Evolutionary conservation across 805 yeast genomes (phyloP).

Genomic region (Ogataea pignaliae): DNA sequence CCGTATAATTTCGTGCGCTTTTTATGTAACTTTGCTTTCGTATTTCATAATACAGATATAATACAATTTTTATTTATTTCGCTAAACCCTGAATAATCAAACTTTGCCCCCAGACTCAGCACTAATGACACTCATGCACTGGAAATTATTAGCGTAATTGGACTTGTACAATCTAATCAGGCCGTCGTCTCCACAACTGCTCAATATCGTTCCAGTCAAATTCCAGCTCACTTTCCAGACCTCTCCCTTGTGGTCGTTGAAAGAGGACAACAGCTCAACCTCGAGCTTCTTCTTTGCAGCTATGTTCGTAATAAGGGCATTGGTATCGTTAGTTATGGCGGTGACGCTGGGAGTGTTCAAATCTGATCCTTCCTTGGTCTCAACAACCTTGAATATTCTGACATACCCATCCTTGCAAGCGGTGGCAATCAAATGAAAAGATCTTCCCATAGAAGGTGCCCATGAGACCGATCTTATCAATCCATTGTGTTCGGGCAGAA

Average conservation of each 20-base stretch:
- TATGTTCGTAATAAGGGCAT: too few relatives aligned
- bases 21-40: neutral
- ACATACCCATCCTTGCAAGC: conserved; percentile 95
- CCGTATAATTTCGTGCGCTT: too few relatives aligned
- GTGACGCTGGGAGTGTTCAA: conserved; percentile 2
- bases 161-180: conserved; percentile 89
- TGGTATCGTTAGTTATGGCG: too few relatives aligned
- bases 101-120: conserved; percentile 36
- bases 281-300: conserved; percentile 9
- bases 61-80: neutral
- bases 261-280: conserved; percentile 24
- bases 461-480: conserved; percentile 84
- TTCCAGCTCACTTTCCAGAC: conserved; percentile 98
- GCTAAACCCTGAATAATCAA: neutral
- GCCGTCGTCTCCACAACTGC: conserved; percentile 96
- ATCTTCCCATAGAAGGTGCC: conserved; percentile 96
- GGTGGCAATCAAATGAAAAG: conserved; percentile 84
- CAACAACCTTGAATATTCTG: conserved; percentile 73
- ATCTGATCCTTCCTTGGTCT: conserved; percentile 20
- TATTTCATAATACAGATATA: neutral
- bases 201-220: conserved; percentile 83
- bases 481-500: conserved; percentile 80
- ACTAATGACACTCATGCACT: conserved; percentile 82
- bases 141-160: conserved; percentile 78
- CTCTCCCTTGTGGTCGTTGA: conserved; percentile 37